Conservation (phyloP, 257 asterid genomes). For the Ocimum tenuiflorum region DNA sequence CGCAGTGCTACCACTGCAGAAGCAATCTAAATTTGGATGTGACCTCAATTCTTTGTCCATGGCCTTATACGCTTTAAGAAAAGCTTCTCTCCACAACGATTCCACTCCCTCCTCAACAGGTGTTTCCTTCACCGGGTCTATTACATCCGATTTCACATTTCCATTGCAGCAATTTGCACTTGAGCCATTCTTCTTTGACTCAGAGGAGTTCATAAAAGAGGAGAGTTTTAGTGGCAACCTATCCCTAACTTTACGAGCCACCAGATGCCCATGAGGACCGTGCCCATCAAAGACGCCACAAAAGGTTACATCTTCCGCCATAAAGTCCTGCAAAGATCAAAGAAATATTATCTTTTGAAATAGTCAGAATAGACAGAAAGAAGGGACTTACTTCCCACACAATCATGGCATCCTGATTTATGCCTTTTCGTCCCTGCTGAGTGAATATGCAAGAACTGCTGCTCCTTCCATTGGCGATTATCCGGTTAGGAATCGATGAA, state of each 20-base stretch:
- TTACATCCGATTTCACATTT: constrained; percentile 52
- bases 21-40: constrained; percentile 85
- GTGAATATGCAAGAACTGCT: constrained; percentile 82
- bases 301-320: constrained; percentile 75
- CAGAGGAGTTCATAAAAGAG: constrained; percentile 48
- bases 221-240: constrained; percentile 63
- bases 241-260: constrained; percentile 92
- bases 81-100: constrained; percentile 74
- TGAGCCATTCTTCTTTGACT: constrained; percentile 47
- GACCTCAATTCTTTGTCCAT: constrained; percentile 95
- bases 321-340: constrained; percentile 55
- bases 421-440: constrained; percentile 98
- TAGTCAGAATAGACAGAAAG: not conserved
- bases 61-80: constrained; percentile 73
- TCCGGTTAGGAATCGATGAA: constrained; percentile 69
- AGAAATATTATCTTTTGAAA: not conserved
- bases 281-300: constrained; percentile 98
- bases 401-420: constrained; percentile 96
- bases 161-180: constrained; percentile 58
- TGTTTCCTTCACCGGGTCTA: constrained; percentile 50
- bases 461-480: constrained; percentile 70
- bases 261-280: constrained; percentile 95
- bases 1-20: constrained; percentile 99
- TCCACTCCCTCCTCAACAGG: constrained; percentile 48
- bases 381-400: constrained; percentile 85